These are phyloP conservation scores for Liriodendron chinense DNA, from an alignment of 164 flowering plant species.

Conservation along the genomic window DNA sequence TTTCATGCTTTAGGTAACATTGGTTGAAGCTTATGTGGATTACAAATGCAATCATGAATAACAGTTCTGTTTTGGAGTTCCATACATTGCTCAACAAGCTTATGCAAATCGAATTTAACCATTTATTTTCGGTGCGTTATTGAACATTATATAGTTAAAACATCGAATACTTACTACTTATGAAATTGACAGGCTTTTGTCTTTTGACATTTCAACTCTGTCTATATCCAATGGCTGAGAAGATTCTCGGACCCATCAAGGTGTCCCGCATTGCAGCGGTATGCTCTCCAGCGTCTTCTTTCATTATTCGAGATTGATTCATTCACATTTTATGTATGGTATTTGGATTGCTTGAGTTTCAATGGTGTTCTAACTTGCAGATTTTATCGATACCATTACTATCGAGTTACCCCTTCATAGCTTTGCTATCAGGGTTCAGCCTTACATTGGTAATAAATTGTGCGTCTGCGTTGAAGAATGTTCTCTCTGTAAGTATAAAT, in stretches of 20 bases:
- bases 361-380: conserved; percentile 24
- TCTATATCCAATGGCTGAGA: conserved; percentile 50
- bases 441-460: conserved; percentile 38
- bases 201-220: conserved; percentile 52
- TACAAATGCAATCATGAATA: too few relatives aligned
- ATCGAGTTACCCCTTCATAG: conserved; percentile 58
- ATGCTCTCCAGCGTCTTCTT: conserved; percentile 13
- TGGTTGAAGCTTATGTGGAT: too few relatives aligned
- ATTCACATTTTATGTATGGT: neutral
- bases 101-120: neutral
- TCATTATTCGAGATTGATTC: neutral
- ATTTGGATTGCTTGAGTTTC: neutral
- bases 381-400: conserved; percentile 49
- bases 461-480: conserved; percentile 66
- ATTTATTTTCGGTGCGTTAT: neutral
- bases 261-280: conserved; percentile 51
- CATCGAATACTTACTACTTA: neutral
- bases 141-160: neutral
- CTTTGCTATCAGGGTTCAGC: conserved; percentile 47
- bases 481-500: conserved; percentile 49
- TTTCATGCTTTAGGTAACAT: too few relatives aligned
- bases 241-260: conserved; percentile 39
- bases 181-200: conserved; percentile 35
- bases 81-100: too few relatives aligned
- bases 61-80: too few relatives aligned